These are phyloP conservation scores for Phytophthora cryptogea DNA, from an alignment of 352 stramenopile species.

Conservation along the genomic window DNA sequence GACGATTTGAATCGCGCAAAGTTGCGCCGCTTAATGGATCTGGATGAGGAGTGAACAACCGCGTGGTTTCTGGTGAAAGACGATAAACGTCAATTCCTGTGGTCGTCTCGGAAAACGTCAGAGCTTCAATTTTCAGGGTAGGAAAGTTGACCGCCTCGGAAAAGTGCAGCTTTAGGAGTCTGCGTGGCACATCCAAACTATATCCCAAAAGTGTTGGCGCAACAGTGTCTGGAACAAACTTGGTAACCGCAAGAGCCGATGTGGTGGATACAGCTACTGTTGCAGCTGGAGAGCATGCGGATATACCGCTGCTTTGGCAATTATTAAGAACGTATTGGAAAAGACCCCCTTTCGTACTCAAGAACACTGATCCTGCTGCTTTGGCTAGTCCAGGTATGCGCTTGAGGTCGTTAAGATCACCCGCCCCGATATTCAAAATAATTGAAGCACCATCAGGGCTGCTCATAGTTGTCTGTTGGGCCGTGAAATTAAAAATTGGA, in stretches of 20 bases:
- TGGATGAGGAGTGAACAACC: constrained; percentile 52
- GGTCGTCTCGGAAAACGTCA: constrained; percentile 52
- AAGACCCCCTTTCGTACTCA: constrained; percentile 34
- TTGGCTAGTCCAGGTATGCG: constrained; percentile 35
- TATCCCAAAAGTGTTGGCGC: constrained; percentile 57
- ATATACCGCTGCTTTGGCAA: constrained; percentile 40
- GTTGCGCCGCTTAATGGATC: constrained; percentile 54
- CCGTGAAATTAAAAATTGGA: constrained; percentile 31
- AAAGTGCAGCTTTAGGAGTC: constrained; percentile 70
- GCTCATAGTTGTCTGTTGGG: constrained; percentile 39
- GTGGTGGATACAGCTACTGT: constrained; percentile 24
- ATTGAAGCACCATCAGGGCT: constrained; percentile 50
- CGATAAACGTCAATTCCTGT: constrained; percentile 35
- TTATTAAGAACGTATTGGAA: constrained; percentile 57
- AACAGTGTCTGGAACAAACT: constrained; percentile 52
- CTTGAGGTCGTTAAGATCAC: constrained; percentile 61
- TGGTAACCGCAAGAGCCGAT: constrained; percentile 32
- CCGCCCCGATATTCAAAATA: constrained; percentile 41
- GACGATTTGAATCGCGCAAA: constrained; percentile 44
- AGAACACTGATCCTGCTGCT: constrained; percentile 30
- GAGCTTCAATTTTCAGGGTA: constrained; percentile 34
- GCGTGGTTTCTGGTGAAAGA: constrained; percentile 43
- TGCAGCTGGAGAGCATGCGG: constrained; percentile 32
- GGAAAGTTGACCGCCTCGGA: constrained; percentile 61
- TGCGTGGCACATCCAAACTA: constrained; percentile 55